Base-by-base conservation (phyloP, 306 rosid genomes). In the Trifolium dubium region DNA sequence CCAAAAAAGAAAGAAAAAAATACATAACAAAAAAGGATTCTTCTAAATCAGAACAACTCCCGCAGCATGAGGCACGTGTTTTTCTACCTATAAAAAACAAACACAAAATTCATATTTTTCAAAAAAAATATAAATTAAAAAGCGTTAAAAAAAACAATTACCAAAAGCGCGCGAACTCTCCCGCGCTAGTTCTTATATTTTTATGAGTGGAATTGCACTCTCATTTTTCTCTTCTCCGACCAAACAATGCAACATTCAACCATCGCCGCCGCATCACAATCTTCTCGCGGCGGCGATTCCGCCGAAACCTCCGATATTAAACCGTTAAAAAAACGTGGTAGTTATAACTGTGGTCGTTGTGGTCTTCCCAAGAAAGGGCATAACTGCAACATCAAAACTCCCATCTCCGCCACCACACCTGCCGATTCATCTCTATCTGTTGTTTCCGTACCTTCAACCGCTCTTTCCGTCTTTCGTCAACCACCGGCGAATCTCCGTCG, bases 311-410 rank as follows among this genome's bases (percentile, higher is more conserved):
- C 86, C 15, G 82, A 79, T 0, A 3, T 6, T 1, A 95, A 90
- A 79, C 82, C 77, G 1, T 89, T 82, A 17, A 95, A 85, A 59
- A 87, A 81, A 73, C 93, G 99, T 0, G 99, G 99, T 5, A 85
- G 83, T 55, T 95, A 95, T 69, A 90, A 82, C 85, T 95, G 99
- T 18, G 93, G 99, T 44, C 92, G 97, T 0, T 95, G 99, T 11
- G 98, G 98, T 11, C 88, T 75, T 0, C 99, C 99, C 0, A 92
- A 95, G 79, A 92, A 88, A 44, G 99, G 99, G 12, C 98, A 95
- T 54, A 44, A 37, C 73, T 95, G 99, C 72, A 78, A 87, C 77
- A 1, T 84, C 18, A 34, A 66, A 71, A 40, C 79, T 28, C 78
- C 83, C 6, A 2, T 58, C 15, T 49, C 82, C 12, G 50, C 40